Percentiles rank a stretch among this genome's conserved stretches.
Conservation (phyloP, 345 rosid species). For the Syzygium grande region DNA sequence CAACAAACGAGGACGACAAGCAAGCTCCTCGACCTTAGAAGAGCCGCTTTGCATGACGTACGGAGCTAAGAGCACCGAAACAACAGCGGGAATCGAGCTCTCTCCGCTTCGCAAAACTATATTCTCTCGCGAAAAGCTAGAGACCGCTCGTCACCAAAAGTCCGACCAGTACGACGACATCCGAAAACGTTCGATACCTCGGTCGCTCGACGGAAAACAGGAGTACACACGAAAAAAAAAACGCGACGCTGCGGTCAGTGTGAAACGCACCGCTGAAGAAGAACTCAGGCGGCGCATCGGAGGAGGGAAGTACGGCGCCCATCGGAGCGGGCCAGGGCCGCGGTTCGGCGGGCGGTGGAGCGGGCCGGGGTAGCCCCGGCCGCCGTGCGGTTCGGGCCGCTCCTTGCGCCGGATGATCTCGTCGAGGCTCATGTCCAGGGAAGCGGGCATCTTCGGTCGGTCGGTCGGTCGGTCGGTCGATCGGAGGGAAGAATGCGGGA, state of each 20-base stretch:
- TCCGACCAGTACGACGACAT: not conserved
- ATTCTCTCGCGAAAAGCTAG: not conserved
- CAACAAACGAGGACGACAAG: not conserved
- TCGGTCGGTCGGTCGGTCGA: not conserved
- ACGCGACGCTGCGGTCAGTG: not conserved
- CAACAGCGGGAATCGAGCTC: not conserved
- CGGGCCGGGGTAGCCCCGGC: not conserved
- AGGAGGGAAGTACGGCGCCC: slow-evolving; percentile 14
- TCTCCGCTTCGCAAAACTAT: not conserved
- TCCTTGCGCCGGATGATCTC: slow-evolving; percentile 34
- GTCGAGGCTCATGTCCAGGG: slow-evolving; percentile 48
- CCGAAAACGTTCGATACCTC: not conserved
- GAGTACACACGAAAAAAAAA: not conserved
- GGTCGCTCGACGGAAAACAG: not conserved
- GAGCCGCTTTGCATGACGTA: not conserved
- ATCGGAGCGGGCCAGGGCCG: slow-evolving; percentile 14
- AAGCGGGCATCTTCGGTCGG: slow-evolving; percentile 20
- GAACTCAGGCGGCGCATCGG: not conserved
- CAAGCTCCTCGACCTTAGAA: not conserved
- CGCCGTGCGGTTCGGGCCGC: slow-evolving; percentile 8
- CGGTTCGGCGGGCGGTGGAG: not conserved
- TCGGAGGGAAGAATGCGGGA: not conserved
- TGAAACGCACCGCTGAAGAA: not conserved
- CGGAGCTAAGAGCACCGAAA: not conserved
- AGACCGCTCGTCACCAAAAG: not conserved